phyloP scores from a whole-genome alignment of 768 basidiomycete genomes.

The Leccinum ochraceum region DNA sequence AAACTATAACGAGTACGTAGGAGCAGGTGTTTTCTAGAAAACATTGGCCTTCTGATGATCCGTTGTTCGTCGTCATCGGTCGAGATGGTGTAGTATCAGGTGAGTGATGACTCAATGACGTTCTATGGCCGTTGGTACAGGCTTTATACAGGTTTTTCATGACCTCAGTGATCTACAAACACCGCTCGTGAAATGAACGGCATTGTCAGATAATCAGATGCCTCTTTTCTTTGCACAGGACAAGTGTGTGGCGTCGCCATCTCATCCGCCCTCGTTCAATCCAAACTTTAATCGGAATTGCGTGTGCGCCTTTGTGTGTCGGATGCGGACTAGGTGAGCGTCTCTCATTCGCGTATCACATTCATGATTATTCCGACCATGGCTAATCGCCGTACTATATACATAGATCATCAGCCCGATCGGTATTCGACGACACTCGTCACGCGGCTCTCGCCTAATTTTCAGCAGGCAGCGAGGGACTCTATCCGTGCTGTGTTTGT shows the following conservation, averaged over 20 bases:
- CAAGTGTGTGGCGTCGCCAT: conserved; percentile 62
- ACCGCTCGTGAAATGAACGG: background rate
- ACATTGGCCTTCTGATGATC: conserved; percentile 7
- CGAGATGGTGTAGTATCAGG: conserved; percentile 54
- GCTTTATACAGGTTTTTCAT: conserved; percentile 60
- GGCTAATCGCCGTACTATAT: conserved; percentile 8
- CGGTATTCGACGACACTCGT: conserved; percentile 48
- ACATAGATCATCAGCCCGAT: conserved; percentile 51
- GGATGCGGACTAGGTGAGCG: conserved; percentile 44
- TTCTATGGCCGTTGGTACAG: conserved; percentile 56
- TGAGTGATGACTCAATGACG: conserved; percentile 34
- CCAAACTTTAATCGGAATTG: conserved; percentile 46
- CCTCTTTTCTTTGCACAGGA: conserved; percentile 30
- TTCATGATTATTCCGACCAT: background rate
- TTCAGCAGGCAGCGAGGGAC: conserved; percentile 51
- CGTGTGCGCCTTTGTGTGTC: conserved; percentile 43
- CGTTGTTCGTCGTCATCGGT: conserved; percentile 34
- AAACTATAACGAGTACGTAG: conserved; percentile 56
- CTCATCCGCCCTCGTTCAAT: conserved; percentile 62
- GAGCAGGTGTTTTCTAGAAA: background rate
- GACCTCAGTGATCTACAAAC: conserved; percentile 44
- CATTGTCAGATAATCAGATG: background rate
- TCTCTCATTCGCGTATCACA: background rate
- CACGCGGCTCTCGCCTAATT: conserved; percentile 33
- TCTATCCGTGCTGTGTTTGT: conserved; percentile 53